Evolutionary conservation across 345 rosid species (phyloP).

Genomic region (Theobroma cacao): DNA sequence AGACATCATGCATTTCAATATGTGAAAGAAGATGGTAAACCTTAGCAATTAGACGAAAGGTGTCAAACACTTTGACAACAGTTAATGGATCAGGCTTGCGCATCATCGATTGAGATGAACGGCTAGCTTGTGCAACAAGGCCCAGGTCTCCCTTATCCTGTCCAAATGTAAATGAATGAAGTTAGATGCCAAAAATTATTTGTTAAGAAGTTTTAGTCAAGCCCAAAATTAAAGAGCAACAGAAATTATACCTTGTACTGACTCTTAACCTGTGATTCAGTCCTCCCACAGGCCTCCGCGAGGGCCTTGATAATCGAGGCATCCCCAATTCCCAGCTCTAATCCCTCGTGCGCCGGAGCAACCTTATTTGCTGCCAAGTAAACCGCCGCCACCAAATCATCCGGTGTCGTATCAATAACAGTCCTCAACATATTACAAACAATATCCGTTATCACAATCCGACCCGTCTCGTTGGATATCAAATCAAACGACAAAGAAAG

Average conservation of each 20-base stretch:
- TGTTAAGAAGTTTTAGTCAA: background rate
- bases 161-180: constrained; percentile 6
- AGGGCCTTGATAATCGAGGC: constrained; percentile 75
- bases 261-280: constrained; percentile 64
- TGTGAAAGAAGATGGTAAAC: constrained; percentile 27
- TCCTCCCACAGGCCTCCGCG: constrained; percentile 84
- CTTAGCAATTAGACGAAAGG: constrained; percentile 86
- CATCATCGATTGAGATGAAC: constrained; percentile 90
- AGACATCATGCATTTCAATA: background rate
- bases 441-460: constrained; percentile 86
- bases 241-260: constrained; percentile 50
- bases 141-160: constrained; percentile 92
- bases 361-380: constrained; percentile 72
- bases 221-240: background rate
- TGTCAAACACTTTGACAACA: constrained; percentile 71
- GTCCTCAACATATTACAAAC: constrained; percentile 82
- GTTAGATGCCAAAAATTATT: background rate
- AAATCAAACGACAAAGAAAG: constrained; percentile 64
- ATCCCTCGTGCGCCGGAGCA: constrained; percentile 91
- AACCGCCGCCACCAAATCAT: constrained; percentile 67
- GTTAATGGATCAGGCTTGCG: constrained; percentile 81
- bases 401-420: constrained; percentile 72
- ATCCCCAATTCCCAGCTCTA: constrained; percentile 90
- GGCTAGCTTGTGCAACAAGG: constrained; percentile 91
- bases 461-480: constrained; percentile 64